phyloP scores from a whole-genome alignment of 1,284 basidiomycete species.

The Ustilago nuda region DNA sequence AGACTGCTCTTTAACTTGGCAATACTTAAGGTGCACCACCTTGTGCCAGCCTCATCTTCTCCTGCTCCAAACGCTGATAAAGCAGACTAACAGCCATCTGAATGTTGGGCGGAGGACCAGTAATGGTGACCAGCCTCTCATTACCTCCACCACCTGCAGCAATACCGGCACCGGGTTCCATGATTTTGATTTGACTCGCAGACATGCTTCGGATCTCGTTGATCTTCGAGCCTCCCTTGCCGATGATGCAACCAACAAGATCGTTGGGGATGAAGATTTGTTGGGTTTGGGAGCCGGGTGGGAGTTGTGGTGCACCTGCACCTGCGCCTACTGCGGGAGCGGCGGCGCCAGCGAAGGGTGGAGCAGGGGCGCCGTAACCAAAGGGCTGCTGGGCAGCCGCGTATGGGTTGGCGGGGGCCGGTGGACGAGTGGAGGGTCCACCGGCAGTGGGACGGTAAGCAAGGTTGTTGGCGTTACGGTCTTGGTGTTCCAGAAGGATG shows the following conservation, averaged over 20 bases:
- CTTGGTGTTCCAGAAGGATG: slow-evolving; percentile 93
- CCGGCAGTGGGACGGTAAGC: slow-evolving; percentile 68
- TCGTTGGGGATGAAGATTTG: slow-evolving; percentile 99
- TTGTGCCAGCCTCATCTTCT: slow-evolving; percentile 64
- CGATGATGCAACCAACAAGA: slow-evolving; percentile 97
- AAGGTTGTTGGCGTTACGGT: slow-evolving; percentile 71
- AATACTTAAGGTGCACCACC: slow-evolving; percentile 27
- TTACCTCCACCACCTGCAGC: slow-evolving; percentile 69
- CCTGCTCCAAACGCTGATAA: slow-evolving; percentile 76
- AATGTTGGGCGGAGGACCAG: slow-evolving; percentile 88
- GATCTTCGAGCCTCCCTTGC: slow-evolving; percentile 98
- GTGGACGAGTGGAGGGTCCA: slow-evolving; percentile 30
- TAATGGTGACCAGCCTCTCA: slow-evolving; percentile 71
- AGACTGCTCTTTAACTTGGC: background rate
- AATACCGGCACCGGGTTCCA: slow-evolving; percentile 79
- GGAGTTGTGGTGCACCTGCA: slow-evolving; percentile 71
- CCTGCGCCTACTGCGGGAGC: slow-evolving; percentile 24
- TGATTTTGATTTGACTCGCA: slow-evolving; percentile 96
- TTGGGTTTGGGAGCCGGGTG: slow-evolving; percentile 82
- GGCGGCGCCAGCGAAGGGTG: slow-evolving; percentile 28
- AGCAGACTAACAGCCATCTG: slow-evolving; percentile 95
- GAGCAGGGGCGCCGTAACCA: slow-evolving; percentile 33
- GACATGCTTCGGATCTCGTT: slow-evolving; percentile 97
- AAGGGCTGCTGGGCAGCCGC: slow-evolving; percentile 34
- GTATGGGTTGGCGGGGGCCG: slow-evolving; percentile 28